These are phyloP conservation scores for Russula emetica DNA, from an alignment of 768 basidiomycete genomes.

Conservation along the genomic window DNA sequence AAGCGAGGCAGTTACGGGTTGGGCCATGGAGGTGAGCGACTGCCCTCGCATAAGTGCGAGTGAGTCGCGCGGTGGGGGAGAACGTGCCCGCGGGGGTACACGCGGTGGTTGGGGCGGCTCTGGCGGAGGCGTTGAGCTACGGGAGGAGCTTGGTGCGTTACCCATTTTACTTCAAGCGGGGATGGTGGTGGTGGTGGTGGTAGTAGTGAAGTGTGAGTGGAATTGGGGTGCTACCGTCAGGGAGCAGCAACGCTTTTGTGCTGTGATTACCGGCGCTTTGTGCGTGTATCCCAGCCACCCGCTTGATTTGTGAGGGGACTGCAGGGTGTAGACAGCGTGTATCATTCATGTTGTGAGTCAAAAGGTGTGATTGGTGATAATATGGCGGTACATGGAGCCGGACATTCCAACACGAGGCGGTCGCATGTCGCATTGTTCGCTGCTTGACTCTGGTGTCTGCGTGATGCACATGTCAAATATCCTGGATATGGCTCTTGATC, in stretches of 20 bases:
- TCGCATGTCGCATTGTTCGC: slow-evolving; percentile 20
- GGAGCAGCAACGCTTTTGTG: slow-evolving; percentile 20
- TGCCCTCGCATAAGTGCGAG: slow-evolving; percentile 26
- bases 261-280: slow-evolving; percentile 9
- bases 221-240: slow-evolving; percentile 1
- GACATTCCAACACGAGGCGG: slow-evolving; percentile 18
- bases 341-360: slow-evolving; percentile 12
- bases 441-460: background rate
- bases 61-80: slow-evolving; percentile 22
- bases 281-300: slow-evolving; percentile 15
- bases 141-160: slow-evolving; percentile 21
- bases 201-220: slow-evolving; percentile 3
- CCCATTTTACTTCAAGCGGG: slow-evolving; percentile 23
- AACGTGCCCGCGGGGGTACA: slow-evolving; percentile 17
- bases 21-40: slow-evolving; percentile 16
- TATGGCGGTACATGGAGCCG: slow-evolving; percentile 8
- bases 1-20: background rate
- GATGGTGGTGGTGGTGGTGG: background rate
- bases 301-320: slow-evolving; percentile 16
- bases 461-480: slow-evolving; percentile 16
- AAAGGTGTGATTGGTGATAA: slow-evolving; percentile 22
- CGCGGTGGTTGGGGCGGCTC: slow-evolving; percentile 16
- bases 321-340: slow-evolving; percentile 25
- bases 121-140: slow-evolving; percentile 21
- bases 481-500: slow-evolving; percentile 3